Evolutionary conservation across 1,139 yeast species (phyloP).

Genomic region (Debaryomyces fabryi): DNA sequence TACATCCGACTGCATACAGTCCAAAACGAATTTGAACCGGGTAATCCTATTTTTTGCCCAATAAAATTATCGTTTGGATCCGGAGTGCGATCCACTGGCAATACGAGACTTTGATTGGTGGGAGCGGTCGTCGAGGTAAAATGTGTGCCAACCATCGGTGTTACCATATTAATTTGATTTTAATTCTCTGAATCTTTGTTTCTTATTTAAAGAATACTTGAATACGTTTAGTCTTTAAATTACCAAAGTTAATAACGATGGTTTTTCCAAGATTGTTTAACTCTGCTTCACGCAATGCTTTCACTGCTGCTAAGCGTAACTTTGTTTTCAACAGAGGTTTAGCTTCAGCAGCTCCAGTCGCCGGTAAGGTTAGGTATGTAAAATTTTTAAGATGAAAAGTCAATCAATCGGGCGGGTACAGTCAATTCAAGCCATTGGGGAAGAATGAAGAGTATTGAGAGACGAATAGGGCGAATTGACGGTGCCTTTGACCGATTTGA

Average conservation of each 20-base stretch:
- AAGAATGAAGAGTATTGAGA: background rate
- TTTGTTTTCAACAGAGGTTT: slow-evolving; percentile 75
- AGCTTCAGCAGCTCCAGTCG: slow-evolving; percentile 83
- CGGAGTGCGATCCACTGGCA: slow-evolving; percentile 14
- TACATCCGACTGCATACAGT: slow-evolving; percentile 1
- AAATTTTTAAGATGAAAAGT: slow-evolving; percentile 5
- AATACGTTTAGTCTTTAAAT: slow-evolving; percentile 17
- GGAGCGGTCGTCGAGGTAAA: slow-evolving; percentile 8
- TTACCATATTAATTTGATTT: slow-evolving; percentile 6
- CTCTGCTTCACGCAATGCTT: slow-evolving; percentile 86
- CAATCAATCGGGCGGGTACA: slow-evolving; percentile 7
- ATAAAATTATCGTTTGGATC: slow-evolving; percentile 11
- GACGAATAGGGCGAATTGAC: background rate
- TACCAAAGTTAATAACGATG: slow-evolving; percentile 45
- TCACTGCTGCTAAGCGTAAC: slow-evolving; percentile 87
- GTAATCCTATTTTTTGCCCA: slow-evolving; percentile 15
- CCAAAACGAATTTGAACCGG: background rate
- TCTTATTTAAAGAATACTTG: slow-evolving; percentile 7
- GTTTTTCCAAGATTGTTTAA: slow-evolving; percentile 91
- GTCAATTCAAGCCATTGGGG: slow-evolving; percentile 1
- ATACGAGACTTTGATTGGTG: slow-evolving; percentile 22
- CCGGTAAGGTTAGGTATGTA: slow-evolving; percentile 92
- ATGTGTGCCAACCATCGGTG: slow-evolving; percentile 8
- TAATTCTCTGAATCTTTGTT: slow-evolving; percentile 5
- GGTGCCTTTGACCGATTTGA: background rate